Evolutionary conservation across 2,329 filamentous ascomycete genomes (phyloP).

Genomic region (Bretziella fagacearum): DNA sequence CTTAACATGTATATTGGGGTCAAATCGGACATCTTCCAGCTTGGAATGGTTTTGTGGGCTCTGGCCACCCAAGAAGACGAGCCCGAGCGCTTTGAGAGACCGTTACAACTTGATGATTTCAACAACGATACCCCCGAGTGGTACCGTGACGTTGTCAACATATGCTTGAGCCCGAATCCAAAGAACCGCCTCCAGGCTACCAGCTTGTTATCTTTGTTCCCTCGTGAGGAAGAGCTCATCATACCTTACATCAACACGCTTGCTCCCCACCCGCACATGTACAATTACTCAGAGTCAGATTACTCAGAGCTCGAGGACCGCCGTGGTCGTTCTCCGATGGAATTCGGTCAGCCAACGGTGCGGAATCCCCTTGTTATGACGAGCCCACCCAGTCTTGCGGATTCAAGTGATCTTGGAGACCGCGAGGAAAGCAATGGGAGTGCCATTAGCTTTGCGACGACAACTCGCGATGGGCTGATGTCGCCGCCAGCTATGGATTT

Average conservation of each 20-base stretch:
- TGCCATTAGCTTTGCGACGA: background rate
- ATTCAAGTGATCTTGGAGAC: constrained; percentile 9
- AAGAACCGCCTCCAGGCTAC: constrained; percentile 56
- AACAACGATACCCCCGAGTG: constrained; percentile 56
- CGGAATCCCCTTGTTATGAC: constrained; percentile 13
- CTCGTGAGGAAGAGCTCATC: constrained; percentile 20
- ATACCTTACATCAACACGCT: constrained; percentile 18
- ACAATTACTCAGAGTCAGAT: constrained; percentile 7
- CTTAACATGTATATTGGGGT: constrained; percentile 97
- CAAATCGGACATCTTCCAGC: constrained; percentile 89
- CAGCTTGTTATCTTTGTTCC: constrained; percentile 53
- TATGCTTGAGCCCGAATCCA: constrained; percentile 61
- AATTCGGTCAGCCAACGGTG: constrained; percentile 10
- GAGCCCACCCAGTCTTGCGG: constrained; percentile 11
- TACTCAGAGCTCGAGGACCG: constrained; percentile 10
- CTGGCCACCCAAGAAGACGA: constrained; percentile 78
- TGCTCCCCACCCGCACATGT: constrained; percentile 15
- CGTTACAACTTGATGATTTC: constrained; percentile 39
- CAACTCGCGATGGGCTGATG: background rate
- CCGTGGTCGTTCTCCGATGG: constrained; percentile 13
- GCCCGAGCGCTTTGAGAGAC: constrained; percentile 58
- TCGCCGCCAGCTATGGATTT: constrained; percentile 1
- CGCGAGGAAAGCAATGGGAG: constrained; percentile 4
- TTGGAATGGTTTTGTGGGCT: constrained; percentile 95
- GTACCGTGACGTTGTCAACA: constrained; percentile 58